A percentile compares a stretch with the other conserved stretches of the same genome.
These are phyloP conservation scores for Trichocomaceae sp. DNA, from an alignment of 2,329 filamentous ascomycete species.

Conservation along the genomic window DNA sequence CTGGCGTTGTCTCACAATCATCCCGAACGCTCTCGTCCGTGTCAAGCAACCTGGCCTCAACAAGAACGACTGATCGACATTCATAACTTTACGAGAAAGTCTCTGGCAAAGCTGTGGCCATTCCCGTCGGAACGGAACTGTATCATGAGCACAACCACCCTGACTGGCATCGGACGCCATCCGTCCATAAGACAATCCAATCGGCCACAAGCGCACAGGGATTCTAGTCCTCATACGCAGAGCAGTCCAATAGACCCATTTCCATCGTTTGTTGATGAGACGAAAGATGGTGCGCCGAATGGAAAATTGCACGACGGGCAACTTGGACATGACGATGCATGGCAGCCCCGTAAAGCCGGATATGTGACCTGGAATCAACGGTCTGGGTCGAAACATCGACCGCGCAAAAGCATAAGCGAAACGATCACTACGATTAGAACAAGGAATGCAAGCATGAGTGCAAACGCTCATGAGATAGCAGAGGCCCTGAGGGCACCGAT, in stretches of 20 bases:
- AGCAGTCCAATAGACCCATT: conserved; percentile 38
- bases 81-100: not conserved
- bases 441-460: conserved; percentile 76
- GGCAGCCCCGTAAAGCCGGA: conserved; percentile 55
- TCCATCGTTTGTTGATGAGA: conserved; percentile 36
- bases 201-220: conserved; percentile 25
- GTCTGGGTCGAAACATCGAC: conserved; percentile 47
- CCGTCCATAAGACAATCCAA: conserved; percentile 33
- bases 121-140: not conserved
- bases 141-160: conserved; percentile 35
- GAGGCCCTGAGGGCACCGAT: conserved; percentile 85
- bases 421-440: conserved; percentile 77
- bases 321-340: conserved; percentile 45
- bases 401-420: conserved; percentile 83
- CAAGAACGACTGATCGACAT: not conserved
- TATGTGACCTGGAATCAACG: conserved; percentile 37
- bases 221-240: conserved; percentile 25
- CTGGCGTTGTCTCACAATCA: conserved; percentile 1
- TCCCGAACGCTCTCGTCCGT: not conserved
- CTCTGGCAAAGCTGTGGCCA: not conserved
- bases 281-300: conserved; percentile 20
- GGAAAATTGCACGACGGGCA: conserved; percentile 21
- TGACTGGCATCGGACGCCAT: conserved; percentile 35
- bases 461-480: conserved; percentile 88
- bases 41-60: not conserved